Evolutionary conservation across 2,329 filamentous ascomycete species (phyloP).

Genomic region (Diaporthe ilicicola): DNA sequence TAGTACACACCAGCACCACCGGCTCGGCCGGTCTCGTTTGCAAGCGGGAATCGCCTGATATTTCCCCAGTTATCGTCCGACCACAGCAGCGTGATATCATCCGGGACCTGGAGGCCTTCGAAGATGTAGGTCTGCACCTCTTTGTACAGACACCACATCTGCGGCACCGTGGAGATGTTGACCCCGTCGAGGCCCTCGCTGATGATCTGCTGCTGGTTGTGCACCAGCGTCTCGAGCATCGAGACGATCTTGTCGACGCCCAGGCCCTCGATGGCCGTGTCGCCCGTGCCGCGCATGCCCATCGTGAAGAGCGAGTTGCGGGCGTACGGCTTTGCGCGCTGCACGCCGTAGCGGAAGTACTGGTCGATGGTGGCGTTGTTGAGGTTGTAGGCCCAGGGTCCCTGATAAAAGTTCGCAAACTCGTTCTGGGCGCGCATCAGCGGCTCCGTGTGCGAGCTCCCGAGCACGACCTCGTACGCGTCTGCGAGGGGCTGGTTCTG

Average conservation of each 20-base stretch:
- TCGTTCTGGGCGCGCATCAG: slow-evolving; percentile 71
- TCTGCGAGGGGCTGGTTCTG: slow-evolving; percentile 74
- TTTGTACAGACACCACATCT: slow-evolving; percentile 79
- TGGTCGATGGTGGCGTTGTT: slow-evolving; percentile 74
- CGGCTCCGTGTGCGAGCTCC: slow-evolving; percentile 77
- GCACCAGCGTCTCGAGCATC: slow-evolving; percentile 68
- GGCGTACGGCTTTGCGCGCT: slow-evolving; percentile 71
- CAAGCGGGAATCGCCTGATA: slow-evolving; percentile 67
- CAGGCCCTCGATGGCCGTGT: slow-evolving; percentile 66
- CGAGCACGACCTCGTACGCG: slow-evolving; percentile 78
- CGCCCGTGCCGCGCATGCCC: slow-evolving; percentile 75
- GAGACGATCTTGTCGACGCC: slow-evolving; percentile 64
- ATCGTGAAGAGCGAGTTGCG: slow-evolving; percentile 71
- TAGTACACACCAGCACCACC: slow-evolving; percentile 75
- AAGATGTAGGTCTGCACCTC: slow-evolving; percentile 77
- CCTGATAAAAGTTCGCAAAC: slow-evolving; percentile 61
- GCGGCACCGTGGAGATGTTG: slow-evolving; percentile 63
- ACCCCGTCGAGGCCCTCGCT: slow-evolving; percentile 61
- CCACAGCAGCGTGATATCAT: slow-evolving; percentile 74
- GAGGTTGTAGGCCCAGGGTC: slow-evolving; percentile 73
- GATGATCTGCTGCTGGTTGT: slow-evolving; percentile 67
- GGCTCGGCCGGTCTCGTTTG: slow-evolving; percentile 64
- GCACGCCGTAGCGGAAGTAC: slow-evolving; percentile 74
- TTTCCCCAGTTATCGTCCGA: slow-evolving; percentile 77
- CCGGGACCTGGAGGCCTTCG: slow-evolving; percentile 68